Base-by-base conservation (phyloP, 2,329 filamentous ascomycete species). In the Ambrosiella xylebori region DNA sequence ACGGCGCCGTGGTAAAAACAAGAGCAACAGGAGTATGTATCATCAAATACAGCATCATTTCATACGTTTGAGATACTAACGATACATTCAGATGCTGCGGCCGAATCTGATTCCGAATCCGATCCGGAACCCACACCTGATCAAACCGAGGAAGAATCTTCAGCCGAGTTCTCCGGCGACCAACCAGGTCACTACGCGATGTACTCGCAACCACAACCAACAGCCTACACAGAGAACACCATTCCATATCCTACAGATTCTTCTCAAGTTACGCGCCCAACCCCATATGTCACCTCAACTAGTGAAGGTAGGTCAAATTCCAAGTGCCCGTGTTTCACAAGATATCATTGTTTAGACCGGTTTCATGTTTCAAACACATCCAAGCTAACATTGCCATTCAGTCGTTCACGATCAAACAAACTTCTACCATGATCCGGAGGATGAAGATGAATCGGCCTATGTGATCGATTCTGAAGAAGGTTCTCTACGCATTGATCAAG, bases 1-100 rank as follows among this genome's bases (percentile, higher is more conserved):
- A 12, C 57, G 57, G 13, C 52, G 52, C n/a, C 57, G 57, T n/a
- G 57, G 57, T 17, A 55, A 55, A 39, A 44, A 44, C 4, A 58
- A 55, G 36, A 37, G 41, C 41, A 47, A 9, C n/a, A 50, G 50
- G 40, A 39, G 39, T 49, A 58, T 13, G 57, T 52, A 37, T 11
- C 11, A 41, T 41, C 36, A 12, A 6, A 44, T 39, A 13, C 54
- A 56, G 13, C 35, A 51, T n/a, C 41, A 36, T 15, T 47, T 37
- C 35, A 15, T 17, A 12, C 19, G 49, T 40, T 36, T n/a, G 15
- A 11, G 41, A 36, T 54, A 13, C 50, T 45, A 54, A 49, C n/a
- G 35, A 54, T 19, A 13, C 13, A 12, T 13, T 8, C n/a, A 55
- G 53, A 15, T 55, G 7, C 19, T 15, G 57, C 44, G 27, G 37